phyloP scores from a whole-genome alignment of 179 eudicot species.

The Beta corolliflora region DNA sequence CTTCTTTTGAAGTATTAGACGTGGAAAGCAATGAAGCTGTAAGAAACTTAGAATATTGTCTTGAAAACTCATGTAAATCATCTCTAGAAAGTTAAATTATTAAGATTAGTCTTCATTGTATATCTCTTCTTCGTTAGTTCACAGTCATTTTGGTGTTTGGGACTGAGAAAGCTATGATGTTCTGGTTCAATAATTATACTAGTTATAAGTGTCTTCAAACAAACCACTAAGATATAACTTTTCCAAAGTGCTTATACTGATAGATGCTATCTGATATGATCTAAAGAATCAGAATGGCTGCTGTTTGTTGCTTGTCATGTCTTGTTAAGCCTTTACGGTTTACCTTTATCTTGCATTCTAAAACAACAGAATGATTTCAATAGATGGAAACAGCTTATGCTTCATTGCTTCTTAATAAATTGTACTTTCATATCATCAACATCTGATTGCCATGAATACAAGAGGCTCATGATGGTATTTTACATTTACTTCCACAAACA shows the following conservation, averaged over 20 bases:
- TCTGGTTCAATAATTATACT: not conserved
- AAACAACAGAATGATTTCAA: not conserved
- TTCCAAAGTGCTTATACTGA: not conserved
- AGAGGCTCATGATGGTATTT: not conserved
- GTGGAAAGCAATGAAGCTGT: not conserved
- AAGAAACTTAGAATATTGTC: not conserved
- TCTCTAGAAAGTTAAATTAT: not conserved
- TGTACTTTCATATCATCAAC: not conserved
- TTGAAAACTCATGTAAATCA: not conserved
- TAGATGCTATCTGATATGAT: not conserved
- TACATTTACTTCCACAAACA: not conserved
- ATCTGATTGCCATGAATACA: not conserved
- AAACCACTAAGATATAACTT: not conserved
- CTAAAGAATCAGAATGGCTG: not conserved
- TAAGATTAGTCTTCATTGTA: not conserved
- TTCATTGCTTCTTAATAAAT: not conserved
- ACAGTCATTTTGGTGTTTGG: not conserved
- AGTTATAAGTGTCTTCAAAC: not conserved
- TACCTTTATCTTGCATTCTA: not conserved
- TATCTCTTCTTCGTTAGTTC: not conserved
- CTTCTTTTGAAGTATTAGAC: not conserved
- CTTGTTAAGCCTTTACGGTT: not conserved
- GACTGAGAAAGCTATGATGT: constrained; percentile 4
- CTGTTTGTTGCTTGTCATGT: not conserved
- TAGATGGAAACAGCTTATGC: not conserved